Evolutionary conservation across 1,284 basidiomycete species (phyloP), one percentile per base, ranked within the genome.

Genomic region (Microbotryum scabiosae): DNA sequence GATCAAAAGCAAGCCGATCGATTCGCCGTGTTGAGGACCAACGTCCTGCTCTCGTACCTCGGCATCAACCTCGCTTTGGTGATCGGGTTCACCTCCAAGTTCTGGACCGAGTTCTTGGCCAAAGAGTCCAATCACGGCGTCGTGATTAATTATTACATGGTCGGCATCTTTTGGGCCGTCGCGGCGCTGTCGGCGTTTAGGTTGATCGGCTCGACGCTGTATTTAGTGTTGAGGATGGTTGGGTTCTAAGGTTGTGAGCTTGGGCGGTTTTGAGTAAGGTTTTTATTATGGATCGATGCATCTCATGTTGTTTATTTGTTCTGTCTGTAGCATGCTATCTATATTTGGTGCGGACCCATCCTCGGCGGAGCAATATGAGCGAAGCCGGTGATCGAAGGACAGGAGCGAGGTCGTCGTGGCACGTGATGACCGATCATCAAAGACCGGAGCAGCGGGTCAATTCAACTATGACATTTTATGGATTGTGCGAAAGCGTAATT

Each of bases 51-150:
- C 14, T 79, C 85, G 4, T 92, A 88, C 86, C 81, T 91, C 54
- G 88, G 86, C 44, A 84, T 84, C 5, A 93, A 92, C 76, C 86
- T 91, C 85, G 81, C 73, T 60, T 81, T 92, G 80, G 87, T 91
- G 67, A 72, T 91, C 43, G 79, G 86, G 54, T 91, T 93, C 78
- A 92, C 89, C 2, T 88, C 86, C 2, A 78, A 76, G 4, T 82
- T 82, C 4, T 92, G 92, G 77, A 81, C 80, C 6, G 70, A 71
- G 50, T 77, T 64, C 70, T 74, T 61, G 50, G 43, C 55, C 9
- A 43, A 46, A 3, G 53, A 36, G 5, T 50, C 46, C 6, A 20
- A 12, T 14, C 18, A 53, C 16, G 30, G 23, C 21, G 30, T 54
- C 7, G 45, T 48, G 45, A 23, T 43, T 21, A 60, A 60, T 32